Base-by-base conservation (phyloP, 805 yeast species). In the Crinitomyces ghanaensis region DNA sequence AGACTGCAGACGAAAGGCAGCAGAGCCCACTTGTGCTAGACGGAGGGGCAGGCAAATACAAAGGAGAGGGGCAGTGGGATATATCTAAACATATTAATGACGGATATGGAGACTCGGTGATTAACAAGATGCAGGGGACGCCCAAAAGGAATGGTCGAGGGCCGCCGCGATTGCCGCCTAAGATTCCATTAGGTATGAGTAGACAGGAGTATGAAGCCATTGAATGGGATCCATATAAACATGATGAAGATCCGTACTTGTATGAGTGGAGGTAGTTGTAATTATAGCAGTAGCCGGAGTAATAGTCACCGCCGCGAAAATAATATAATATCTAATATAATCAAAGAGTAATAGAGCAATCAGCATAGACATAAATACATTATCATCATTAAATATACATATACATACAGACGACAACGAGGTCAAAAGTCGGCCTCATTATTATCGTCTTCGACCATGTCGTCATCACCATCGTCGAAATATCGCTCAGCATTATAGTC, bases 401-500 rank as follows among this genome's bases (percentile, higher is more conserved):
- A 8, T 28, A 28, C 13, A 28, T 15, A 14, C 8, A 30, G 34
- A 9, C 9, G 21, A 9, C 23, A 11, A 23, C 23, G 11, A n/a
- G 13, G 15, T 50, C 56, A 77, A 42, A 75, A 77, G 8, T 80
- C 83, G 3, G 83, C 84, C 51, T 77, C 83, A 35, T 68, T 77
- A 35, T 47, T 44, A 18, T 45, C 59, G 28, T 69, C 78, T n/a
- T 68, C 82, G 21, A 61, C 75, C 32, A 66, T 77, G 24, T 65
- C 63, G 33, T 53, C 65, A 26, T 69, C 75, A 33, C 73, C 78
- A 41, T 77, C 82, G 28, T 78, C 85, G 48, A 78, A 78, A 56
- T 78, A 78, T 54, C 72, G 73, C 45, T 78, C 88, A 6, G 88
- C 88, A 46, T 78, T 78, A 48, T 78, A 78, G 44, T 78, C 85